Conservation (phyloP, 2,329 filamentous ascomycete species). For the Pseudogymnoascus pannorum region DNA sequence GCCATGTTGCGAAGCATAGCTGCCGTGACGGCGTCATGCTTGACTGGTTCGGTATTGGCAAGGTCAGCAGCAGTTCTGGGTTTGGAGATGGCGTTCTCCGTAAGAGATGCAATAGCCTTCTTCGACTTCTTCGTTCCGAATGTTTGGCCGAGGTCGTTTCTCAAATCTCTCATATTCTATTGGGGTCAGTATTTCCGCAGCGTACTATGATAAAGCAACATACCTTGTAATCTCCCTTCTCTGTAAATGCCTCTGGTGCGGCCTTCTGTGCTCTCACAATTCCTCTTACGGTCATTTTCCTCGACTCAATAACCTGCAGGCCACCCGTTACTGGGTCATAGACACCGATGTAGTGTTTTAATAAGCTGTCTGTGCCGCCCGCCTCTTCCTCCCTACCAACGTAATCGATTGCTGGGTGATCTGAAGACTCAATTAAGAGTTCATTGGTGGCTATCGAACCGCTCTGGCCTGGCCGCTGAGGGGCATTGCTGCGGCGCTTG, state of each 20-base stretch:
- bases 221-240: conserved; percentile 29
- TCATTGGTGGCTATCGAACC: conserved; percentile 33
- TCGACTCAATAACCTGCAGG: conserved; percentile 54
- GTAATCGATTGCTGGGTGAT: conserved; percentile 52
- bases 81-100: conserved; percentile 60
- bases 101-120: conserved; percentile 63
- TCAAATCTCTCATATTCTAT: conserved; percentile 53
- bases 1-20: conserved; percentile 59
- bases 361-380: conserved; percentile 34
- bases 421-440: conserved; percentile 50
- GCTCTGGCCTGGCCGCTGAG: conserved; percentile 19
- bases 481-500: conserved; percentile 22
- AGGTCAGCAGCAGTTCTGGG: conserved; percentile 19
- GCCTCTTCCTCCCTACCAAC: conserved; percentile 47
- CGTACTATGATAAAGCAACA: conserved; percentile 11
- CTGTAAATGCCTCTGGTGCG: conserved; percentile 38
- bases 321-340: conserved; percentile 54
- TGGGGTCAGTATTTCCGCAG: conserved; percentile 14
- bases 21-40: conserved; percentile 47
- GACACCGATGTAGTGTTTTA: conserved; percentile 59
- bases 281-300: conserved; percentile 56
- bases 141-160: conserved; percentile 63
- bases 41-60: conserved; percentile 29
- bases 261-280: conserved; percentile 49
- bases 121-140: conserved; percentile 84